Percentiles rank a stretch among this genome's conserved stretches.
These are phyloP conservation scores for Fragaria nilgerrensis DNA, from an alignment of 306 rosid species.

Conservation along the genomic window DNA sequence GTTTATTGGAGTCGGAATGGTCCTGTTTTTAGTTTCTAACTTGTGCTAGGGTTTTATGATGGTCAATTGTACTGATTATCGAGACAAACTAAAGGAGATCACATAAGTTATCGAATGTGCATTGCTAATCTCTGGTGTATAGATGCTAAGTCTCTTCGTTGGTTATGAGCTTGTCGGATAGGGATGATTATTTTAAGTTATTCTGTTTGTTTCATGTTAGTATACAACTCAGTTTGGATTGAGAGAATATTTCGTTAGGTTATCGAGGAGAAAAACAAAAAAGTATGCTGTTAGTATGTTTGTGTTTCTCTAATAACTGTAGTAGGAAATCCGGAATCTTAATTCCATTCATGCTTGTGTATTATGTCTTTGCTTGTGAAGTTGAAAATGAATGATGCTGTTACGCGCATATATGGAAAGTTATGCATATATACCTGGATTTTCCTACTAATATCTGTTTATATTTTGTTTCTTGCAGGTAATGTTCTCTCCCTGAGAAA, in stretches of 20 bases:
- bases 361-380: not conserved
- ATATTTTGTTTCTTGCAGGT: slow-evolving; percentile 52
- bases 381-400: slow-evolving; percentile 10
- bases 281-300: not conserved
- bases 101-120: not conserved
- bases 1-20: not conserved
- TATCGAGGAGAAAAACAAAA: not conserved
- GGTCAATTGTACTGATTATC: not conserved
- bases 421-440: not conserved
- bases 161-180: not conserved
- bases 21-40: slow-evolving; percentile 3
- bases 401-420: not conserved
- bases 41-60: slow-evolving; percentile 15
- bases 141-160: not conserved
- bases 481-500: slow-evolving; percentile 82
- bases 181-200: not conserved
- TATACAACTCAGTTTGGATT: not conserved
- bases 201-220: not conserved
- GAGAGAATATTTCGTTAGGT: not conserved
- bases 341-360: not conserved
- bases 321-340: not conserved
- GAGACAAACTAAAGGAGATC: not conserved
- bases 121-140: not conserved
- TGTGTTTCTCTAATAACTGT: not conserved
- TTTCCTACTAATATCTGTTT: not conserved